A percentile compares a stretch with the other conserved stretches of the same genome.
Conservation (phyloP, 1,139 yeast genomes). For the Scheffersomyces illinoinensis region DNA sequence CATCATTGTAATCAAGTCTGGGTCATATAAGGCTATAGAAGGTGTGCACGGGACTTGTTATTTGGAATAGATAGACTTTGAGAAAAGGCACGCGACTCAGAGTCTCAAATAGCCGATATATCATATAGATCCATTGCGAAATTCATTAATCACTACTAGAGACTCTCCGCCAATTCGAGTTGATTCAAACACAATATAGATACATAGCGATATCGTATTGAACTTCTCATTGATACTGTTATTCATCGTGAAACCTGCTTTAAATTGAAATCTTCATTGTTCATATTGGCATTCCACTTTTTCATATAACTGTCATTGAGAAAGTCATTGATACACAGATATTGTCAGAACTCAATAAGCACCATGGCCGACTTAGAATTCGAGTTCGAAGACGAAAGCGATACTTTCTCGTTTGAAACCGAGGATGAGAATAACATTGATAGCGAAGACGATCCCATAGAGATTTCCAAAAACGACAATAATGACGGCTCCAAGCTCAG, state of each 20-base stretch:
- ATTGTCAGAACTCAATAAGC: background rate
- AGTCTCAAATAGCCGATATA: background rate
- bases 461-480: background rate
- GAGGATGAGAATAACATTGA: slow-evolving; percentile 1
- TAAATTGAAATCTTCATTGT: background rate
- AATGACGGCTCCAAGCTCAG: slow-evolving; percentile 2
- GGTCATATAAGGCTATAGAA: background rate
- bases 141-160: background rate
- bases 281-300: background rate
- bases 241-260: too few relatives aligned
- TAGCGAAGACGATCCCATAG: background rate
- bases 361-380: background rate
- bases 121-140: background rate
- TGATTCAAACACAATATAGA: too few relatives aligned
- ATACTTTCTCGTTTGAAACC: background rate
- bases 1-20: background rate
- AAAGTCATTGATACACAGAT: background rate
- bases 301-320: background rate
- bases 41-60: background rate
- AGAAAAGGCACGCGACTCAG: background rate
- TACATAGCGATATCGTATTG: background rate
- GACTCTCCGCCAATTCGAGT: too few relatives aligned
- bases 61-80: background rate
- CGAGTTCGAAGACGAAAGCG: background rate
- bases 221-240: background rate